Evolutionary conservation across 805 yeast genomes (phyloP).

Genomic region (Candida sanyiensis): DNA sequence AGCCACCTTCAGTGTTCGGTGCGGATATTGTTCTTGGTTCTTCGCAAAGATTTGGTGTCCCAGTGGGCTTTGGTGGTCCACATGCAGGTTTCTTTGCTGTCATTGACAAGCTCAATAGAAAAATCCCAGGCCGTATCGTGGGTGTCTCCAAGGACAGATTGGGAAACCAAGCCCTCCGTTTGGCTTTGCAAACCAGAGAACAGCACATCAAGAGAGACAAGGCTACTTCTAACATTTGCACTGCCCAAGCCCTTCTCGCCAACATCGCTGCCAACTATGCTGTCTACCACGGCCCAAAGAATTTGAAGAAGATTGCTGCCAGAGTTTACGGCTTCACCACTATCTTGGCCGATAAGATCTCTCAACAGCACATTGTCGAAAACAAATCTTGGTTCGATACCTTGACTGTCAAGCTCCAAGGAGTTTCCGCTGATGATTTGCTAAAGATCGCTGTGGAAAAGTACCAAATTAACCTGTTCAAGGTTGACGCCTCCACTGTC

Average conservation of each 20-base stretch:
- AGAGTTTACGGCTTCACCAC: slow-evolving; percentile 73
- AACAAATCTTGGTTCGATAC: slow-evolving; percentile 84
- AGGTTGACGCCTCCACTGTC: slow-evolving; percentile 53
- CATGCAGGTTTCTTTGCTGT: slow-evolving; percentile 98
- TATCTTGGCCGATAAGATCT: slow-evolving; percentile 57
- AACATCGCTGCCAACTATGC: slow-evolving; percentile 95
- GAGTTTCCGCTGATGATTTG: slow-evolving; percentile 49
- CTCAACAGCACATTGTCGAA: slow-evolving; percentile 40
- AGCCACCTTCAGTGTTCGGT: slow-evolving; percentile 78
- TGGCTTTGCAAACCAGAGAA: slow-evolving; percentile 96
- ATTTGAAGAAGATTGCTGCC: slow-evolving; percentile 69
- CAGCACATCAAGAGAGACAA: slow-evolving; percentile 97
- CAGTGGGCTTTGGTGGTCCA: slow-evolving; percentile 97
- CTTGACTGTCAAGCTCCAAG: slow-evolving; percentile 54
- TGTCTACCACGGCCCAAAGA: slow-evolving; percentile 92
- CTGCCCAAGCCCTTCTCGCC: slow-evolving; percentile 95
- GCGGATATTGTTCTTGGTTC: slow-evolving; percentile 94
- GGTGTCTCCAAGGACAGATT: slow-evolving; percentile 90
- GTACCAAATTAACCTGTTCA: slow-evolving; percentile 71
- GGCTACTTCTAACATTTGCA: slow-evolving; percentile 96
- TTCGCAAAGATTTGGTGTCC: slow-evolving; percentile 95
- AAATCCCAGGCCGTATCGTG: slow-evolving; percentile 93
- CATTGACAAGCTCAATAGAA: slow-evolving; percentile 71
- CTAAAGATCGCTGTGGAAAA: slow-evolving; percentile 50
- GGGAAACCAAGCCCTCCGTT: slow-evolving; percentile 82